A percentile compares a stretch with the other conserved stretches of the same genome.
Conservation (phyloP, 163 green algal species). For the Scenedesmus sp. region DNA sequence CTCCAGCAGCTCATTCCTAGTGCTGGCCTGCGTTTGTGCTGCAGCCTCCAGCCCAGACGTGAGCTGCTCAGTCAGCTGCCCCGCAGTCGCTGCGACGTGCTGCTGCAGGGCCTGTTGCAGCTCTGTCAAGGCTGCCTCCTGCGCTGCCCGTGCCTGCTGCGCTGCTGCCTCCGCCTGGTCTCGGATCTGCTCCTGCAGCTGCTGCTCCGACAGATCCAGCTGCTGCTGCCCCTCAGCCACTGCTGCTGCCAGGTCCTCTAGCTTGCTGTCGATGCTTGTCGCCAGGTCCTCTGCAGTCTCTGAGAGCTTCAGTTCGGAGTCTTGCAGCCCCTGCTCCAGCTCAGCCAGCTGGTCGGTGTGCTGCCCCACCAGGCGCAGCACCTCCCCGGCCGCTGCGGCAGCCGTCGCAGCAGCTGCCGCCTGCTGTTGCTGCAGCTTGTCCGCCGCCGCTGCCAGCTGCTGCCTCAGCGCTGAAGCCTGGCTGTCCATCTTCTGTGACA, state of each 20-base stretch:
- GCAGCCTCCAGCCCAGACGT: background rate
- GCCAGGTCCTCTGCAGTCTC: background rate
- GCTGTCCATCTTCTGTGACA: constrained; percentile 19
- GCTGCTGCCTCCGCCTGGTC: background rate
- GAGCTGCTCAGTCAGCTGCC: constrained; percentile 18
- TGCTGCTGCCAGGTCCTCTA: background rate
- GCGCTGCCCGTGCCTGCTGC: background rate
- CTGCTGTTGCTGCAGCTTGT: constrained; percentile 22
- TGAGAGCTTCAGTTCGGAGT: background rate
- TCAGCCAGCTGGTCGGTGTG: constrained; percentile 39
- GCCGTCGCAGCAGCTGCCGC: background rate
- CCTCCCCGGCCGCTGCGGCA: background rate
- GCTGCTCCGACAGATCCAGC: background rate
- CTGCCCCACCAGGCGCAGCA: background rate
- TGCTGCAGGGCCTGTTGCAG: constrained; percentile 19
- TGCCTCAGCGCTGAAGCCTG: constrained; percentile 11
- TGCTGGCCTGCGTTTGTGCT: background rate
- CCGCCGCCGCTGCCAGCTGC: constrained; percentile 16
- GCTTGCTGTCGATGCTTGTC: background rate
- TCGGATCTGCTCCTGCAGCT: constrained; percentile 30
- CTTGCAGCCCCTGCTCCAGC: background rate
- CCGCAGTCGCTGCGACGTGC: background rate
- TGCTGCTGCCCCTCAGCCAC: background rate
- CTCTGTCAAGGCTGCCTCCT: background rate
- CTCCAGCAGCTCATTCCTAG: constrained; percentile 9